phyloP scores from a whole-genome alignment of 1,284 basidiomycete genomes.

The Sporisorium reilianum region DNA sequence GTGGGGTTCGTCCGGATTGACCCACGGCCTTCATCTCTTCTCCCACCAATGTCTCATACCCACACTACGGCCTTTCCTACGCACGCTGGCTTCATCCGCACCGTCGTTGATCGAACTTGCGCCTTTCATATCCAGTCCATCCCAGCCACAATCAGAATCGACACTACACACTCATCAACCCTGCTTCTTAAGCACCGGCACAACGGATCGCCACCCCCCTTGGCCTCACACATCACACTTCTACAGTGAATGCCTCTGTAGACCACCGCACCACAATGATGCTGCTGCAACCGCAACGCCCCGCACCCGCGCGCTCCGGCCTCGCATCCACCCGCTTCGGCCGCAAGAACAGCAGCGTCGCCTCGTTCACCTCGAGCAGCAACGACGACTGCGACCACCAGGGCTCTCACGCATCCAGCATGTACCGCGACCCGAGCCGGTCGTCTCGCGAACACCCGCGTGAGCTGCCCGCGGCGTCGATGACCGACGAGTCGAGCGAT shows the following conservation, averaged over 20 bases:
- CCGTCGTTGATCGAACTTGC: not conserved
- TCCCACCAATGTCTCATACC: not conserved
- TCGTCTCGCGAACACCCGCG: slow-evolving; percentile 17
- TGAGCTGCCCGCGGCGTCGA: not conserved
- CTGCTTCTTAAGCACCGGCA: not conserved
- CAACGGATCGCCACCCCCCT: not conserved
- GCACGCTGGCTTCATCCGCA: no score
- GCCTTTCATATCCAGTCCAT: not conserved
- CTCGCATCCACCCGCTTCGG: slow-evolving; percentile 9
- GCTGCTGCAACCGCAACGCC: slow-evolving; percentile 18
- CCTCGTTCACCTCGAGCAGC: slow-evolving; percentile 43
- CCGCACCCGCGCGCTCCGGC: slow-evolving; percentile 5
- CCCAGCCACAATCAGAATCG: not conserved
- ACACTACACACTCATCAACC: no score
- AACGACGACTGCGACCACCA: slow-evolving; percentile 25
- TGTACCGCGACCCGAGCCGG: slow-evolving; percentile 14
- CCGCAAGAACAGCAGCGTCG: slow-evolving; percentile 31
- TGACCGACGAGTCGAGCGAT: slow-evolving; percentile 28
- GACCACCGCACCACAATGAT: slow-evolving; percentile 7
- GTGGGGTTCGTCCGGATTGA: not conserved
- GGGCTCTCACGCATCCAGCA: slow-evolving; percentile 8
- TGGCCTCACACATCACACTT: not conserved
- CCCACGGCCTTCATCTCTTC: not conserved
- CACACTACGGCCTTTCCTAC: no score
- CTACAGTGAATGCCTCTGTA: not conserved